Evolutionary conservation across 1,284 basidiomycete species (phyloP), one percentile per base, ranked within the genome.

Genomic region (Coniophora puteana): DNA sequence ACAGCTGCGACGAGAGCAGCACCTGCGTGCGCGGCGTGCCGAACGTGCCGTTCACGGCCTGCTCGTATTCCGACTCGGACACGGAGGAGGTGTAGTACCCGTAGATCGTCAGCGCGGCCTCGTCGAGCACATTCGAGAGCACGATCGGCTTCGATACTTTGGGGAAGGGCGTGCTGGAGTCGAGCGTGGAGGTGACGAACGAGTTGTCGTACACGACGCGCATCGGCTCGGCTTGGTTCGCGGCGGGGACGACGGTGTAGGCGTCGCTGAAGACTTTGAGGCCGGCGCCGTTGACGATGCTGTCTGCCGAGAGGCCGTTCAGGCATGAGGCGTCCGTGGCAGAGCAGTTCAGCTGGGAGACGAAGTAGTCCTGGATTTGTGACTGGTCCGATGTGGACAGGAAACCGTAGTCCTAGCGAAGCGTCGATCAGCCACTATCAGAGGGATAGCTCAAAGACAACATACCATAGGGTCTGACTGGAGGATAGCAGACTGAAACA

Each of bases 381-480:
- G 66, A 53, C 30, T 87, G 85, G 5, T 76, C 77, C 4, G 57
- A 51, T 1, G 68, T 50, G 3, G 76, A 66, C 3, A 87, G 67
- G 58, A 92, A 84, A 6, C 85, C 85, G 51, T 78, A 91, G 57
- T 83, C 73, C 87, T 89, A 44, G 11, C 10, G 27, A 22, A 5
- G 16, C 12, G 30, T 23, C 44, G 23, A 28, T 13, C 33, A n/a
- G 11, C 18, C 40, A 37, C 8, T 17, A 29, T 18, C 13, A 7
- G 14, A 33, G 17, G 18, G 6, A 30, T 26, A 27, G 29, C 8
- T n/a, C n/a, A n/a, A n/a, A n/a, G n/a, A 34, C 17, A 20, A 57
- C 75, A 46, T 50, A 86, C 88, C 78, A 93, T 87, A 0, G 91
- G 85, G 53, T 93, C 89, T 4, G 89, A 91, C 41, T 93, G 88